Evolutionary conservation across 78 protist species (phyloP).

Genomic region (Dictyostelium brefeldianum): DNA sequence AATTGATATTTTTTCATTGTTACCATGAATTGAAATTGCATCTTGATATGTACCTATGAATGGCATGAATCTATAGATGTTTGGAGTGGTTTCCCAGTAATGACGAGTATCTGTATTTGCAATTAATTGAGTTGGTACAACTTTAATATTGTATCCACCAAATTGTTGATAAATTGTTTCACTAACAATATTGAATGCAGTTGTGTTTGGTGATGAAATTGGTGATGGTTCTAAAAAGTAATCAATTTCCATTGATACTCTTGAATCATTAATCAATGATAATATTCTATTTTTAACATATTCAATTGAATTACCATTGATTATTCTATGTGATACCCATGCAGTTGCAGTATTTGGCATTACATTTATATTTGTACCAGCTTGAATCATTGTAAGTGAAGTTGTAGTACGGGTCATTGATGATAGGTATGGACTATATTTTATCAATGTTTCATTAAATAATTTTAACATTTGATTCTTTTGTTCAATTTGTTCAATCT

Average conservation of each 20-base stretch:
- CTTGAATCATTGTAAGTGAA: slow-evolving; percentile 13
- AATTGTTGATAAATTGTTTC: background rate
- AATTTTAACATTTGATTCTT: slow-evolving; percentile 2
- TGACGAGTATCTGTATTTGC: slow-evolving; percentile 66
- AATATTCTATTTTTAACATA: background rate
- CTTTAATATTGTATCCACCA: slow-evolving; percentile 20
- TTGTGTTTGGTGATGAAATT: background rate
- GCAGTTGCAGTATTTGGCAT: slow-evolving; percentile 17
- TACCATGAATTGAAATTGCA: slow-evolving; percentile 37
- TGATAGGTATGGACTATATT: background rate
- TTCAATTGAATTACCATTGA: background rate
- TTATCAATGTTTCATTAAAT: background rate
- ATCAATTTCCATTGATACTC: slow-evolving; percentile 31
- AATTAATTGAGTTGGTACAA: slow-evolving; percentile 41
- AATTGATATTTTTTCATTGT: slow-evolving; percentile 43
- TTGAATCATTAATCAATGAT: slow-evolving; percentile 25
- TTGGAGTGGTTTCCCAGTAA: slow-evolving; percentile 39
- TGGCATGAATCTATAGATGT: slow-evolving; percentile 57
- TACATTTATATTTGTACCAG: slow-evolving; percentile 48
- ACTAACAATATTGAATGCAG: background rate
- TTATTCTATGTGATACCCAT: slow-evolving; percentile 64
- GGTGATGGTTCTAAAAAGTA: slow-evolving; percentile 63
- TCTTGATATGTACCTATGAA: background rate
- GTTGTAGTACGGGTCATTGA: slow-evolving; percentile 47
- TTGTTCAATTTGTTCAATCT: background rate